Percentiles rank a stretch among this genome's conserved stretches.
Conservation (phyloP, 345 rosid genomes). For the Mercurialis annua region DNA sequence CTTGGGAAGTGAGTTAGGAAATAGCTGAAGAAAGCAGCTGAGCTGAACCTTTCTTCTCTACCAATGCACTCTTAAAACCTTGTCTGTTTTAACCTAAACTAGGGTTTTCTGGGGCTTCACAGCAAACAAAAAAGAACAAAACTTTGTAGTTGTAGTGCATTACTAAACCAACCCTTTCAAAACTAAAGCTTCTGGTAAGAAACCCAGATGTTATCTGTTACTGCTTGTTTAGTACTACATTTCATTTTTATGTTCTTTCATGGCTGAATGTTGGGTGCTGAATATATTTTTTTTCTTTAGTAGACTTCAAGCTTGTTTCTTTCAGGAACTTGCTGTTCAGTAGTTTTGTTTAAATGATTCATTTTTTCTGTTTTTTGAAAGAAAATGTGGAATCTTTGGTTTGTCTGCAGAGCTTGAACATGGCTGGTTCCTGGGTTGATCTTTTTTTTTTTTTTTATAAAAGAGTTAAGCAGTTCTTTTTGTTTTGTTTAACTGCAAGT, state of each 20-base stretch:
- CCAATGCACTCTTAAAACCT: neutral
- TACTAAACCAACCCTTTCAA: neutral
- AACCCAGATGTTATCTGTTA: neutral
- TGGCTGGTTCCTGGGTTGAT: conserved; percentile 1
- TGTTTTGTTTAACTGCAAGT: neutral
- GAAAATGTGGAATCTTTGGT: conserved; percentile 6
- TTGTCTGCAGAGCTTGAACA: conserved; percentile 1
- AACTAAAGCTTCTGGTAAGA: conserved; percentile 11
- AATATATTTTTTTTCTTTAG: neutral
- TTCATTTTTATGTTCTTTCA: too few species aligned
- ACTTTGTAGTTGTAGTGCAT: neutral
- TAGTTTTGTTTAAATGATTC: neutral
- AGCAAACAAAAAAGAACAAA: neutral
- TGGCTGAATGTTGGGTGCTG: neutral
- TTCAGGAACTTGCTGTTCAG: neutral
- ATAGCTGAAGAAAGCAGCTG: neutral
- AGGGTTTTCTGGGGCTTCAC: conserved; percentile 9
- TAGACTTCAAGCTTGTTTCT: neutral
- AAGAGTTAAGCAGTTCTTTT: neutral
- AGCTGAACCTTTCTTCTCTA: neutral
- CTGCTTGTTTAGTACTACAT: neutral
- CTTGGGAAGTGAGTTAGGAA: conserved; percentile 19
- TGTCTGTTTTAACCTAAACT: conserved; percentile 5
- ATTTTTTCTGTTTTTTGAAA: neutral
- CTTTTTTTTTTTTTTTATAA: neutral